Base-by-base conservation (phyloP, 2,329 filamentous ascomycete genomes). In the Aureobasidium leucospermi region DNA sequence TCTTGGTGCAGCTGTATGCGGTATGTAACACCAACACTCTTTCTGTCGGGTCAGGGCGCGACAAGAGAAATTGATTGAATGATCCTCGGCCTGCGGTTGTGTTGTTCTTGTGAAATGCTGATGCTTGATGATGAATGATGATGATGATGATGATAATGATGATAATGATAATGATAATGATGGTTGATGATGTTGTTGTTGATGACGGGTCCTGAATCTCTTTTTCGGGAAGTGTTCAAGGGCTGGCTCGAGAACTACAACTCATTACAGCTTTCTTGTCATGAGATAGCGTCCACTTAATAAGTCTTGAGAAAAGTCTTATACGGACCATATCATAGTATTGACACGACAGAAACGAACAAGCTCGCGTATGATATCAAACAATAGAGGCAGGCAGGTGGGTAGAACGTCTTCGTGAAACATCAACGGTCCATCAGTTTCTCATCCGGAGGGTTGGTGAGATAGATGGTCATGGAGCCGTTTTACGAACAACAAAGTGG, bases 401-500 rank as follows among this genome's bases (percentile, higher is more conserved):
- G 16, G 16, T 32, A 58, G 55, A 58, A 58, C 55, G 55, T 47
- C 55, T 58, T 58, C 34, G 55, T 58, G 55, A 58, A 58, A 58
- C 55, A 58, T 47, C 55, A 58, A 58, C 55, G 55, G 55, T 56
- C 34, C 43, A 58, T 58, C 55, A 58, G 42, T 58, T 41, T 46
- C 31, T 43, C 31, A 34, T 48, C 43, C 43, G 36, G 42, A 58
- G 32, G 43, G 42, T 48, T 48, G 34, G 31, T 47, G 23, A 29
- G 55, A 57, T 36, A 46, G 52, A 57, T 43, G 52, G 52, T 16
- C 36, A 46, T 38, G 52, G 42, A 46, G 52, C 52, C 52, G 52
- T 57, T 57, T 57, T 57, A 46, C 39, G 52, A 52, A 52, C 48
- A 52, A 29, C 48, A 39, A 52, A 52, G 48, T 46, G 31, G 39